Conservation (phyloP, 768 basidiomycete species). For the Kondoa subrosea region DNA sequence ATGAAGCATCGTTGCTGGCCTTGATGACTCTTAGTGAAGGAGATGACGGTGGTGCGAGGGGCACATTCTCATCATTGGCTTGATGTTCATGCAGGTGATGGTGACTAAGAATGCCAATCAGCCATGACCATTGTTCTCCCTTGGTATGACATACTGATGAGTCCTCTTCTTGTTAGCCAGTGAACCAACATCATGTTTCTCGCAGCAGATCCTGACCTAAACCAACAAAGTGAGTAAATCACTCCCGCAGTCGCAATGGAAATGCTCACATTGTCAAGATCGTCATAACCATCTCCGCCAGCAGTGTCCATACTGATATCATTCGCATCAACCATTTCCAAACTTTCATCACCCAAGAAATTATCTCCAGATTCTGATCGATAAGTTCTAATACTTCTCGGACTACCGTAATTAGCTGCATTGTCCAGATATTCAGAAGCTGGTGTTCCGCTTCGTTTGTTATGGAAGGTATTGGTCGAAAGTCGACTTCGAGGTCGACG, state of each 20-base stretch:
- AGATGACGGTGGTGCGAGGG: neutral
- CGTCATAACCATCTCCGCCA: slow-evolving; percentile 66
- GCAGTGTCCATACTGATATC: slow-evolving; percentile 36
- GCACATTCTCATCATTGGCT: neutral
- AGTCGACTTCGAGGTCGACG: slow-evolving; percentile 10
- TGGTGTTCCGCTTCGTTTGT: slow-evolving; percentile 76
- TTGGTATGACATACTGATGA: slow-evolving; percentile 6
- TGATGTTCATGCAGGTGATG: neutral
- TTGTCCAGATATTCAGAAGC: slow-evolving; percentile 56
- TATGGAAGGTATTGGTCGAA: slow-evolving; percentile 5
- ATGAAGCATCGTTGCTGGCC: neutral
- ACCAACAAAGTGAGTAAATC: slow-evolving; percentile 19
- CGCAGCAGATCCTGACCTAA: slow-evolving; percentile 5
- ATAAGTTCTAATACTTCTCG: slow-evolving; percentile 21
- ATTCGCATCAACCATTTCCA: slow-evolving; percentile 55
- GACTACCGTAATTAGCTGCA: slow-evolving; percentile 27
- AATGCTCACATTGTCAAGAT: slow-evolving; percentile 83
- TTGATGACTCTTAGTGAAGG: neutral
- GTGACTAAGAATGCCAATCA: neutral
- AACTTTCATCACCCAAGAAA: slow-evolving; percentile 38
- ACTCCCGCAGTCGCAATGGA: slow-evolving; percentile 52
- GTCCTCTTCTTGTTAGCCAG: slow-evolving; percentile 31
- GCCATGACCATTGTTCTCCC: neutral
- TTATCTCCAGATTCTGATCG: slow-evolving; percentile 27
- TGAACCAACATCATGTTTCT: slow-evolving; percentile 58